Evolutionary conservation across 805 yeast species (phyloP).

Genomic region (Hanseniaspora clermontiae): DNA sequence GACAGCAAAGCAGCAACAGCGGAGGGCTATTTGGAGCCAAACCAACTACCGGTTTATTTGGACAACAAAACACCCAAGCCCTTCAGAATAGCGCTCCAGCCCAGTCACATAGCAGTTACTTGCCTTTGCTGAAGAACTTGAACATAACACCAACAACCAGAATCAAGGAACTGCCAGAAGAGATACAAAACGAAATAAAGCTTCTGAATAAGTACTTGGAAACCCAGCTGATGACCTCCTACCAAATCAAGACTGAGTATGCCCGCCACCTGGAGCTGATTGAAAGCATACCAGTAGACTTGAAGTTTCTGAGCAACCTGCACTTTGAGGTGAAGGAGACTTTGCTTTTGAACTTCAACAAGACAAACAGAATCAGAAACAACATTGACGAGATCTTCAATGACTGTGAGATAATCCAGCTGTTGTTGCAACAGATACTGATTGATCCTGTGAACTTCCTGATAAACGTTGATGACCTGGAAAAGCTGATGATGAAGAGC

Average conservation of each 20-base stretch:
- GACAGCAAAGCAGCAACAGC: constrained; percentile 19
- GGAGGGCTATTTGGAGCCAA: constrained; percentile 37
- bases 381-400: constrained; percentile 29
- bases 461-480: constrained; percentile 8
- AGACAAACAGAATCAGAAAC: constrained; percentile 35
- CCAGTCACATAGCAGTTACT: constrained; percentile 24
- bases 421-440: constrained; percentile 38
- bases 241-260: constrained; percentile 48
- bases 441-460: constrained; percentile 17
- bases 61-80: constrained; percentile 4
- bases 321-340: constrained; percentile 57
- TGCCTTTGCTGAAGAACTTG: constrained; percentile 33
- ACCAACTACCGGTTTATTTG: constrained; percentile 15
- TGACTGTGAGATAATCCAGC: constrained; percentile 43
- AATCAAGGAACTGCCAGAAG: constrained; percentile 62
- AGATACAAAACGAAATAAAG: constrained; percentile 53
- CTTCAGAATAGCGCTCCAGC: constrained; percentile 20
- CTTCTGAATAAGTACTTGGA: constrained; percentile 61
- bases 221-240: constrained; percentile 60
- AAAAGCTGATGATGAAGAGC: constrained; percentile 8
- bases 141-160: constrained; percentile 61
- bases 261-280: constrained; percentile 52
- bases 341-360: constrained; percentile 36
- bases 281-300: constrained; percentile 61
- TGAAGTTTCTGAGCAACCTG: constrained; percentile 47